A percentile compares a stretch with the other conserved stretches of the same genome.
Conservation (phyloP, 441 rosid species). For the Gossypium laxum region DNA sequence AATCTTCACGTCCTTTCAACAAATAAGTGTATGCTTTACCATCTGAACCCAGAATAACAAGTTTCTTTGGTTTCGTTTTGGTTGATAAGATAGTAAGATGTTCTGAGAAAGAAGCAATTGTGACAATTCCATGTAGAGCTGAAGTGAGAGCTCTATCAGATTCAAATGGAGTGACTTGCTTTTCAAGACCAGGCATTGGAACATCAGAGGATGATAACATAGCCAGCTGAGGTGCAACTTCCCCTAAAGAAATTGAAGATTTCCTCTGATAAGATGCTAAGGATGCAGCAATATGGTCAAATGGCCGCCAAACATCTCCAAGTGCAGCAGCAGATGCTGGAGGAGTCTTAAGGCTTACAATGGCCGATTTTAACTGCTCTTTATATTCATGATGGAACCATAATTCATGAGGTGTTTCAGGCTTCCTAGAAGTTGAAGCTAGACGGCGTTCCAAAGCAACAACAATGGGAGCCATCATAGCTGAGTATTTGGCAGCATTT, state of each 20-base stretch:
- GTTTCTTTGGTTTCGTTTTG: slow-evolving; percentile 94
- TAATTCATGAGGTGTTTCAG: slow-evolving; percentile 89
- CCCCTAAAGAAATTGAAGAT: slow-evolving; percentile 67
- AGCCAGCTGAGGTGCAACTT: slow-evolving; percentile 91
- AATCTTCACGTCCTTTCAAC: slow-evolving; percentile 93
- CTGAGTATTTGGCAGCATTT: slow-evolving; percentile 88
- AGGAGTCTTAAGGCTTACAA: slow-evolving; percentile 70
- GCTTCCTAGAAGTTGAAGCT: slow-evolving; percentile 84
- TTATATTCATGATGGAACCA: slow-evolving; percentile 77
- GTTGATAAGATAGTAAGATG: slow-evolving; percentile 75
- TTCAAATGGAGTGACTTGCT: slow-evolving; percentile 49
- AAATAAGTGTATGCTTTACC: slow-evolving; percentile 80
- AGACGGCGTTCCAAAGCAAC: slow-evolving; percentile 94
- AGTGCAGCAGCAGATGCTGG: slow-evolving; percentile 66
- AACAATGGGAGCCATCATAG: slow-evolving; percentile 96
- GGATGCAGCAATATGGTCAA: slow-evolving; percentile 80
- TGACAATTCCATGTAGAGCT: slow-evolving; percentile 62
- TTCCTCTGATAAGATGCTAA: slow-evolving; percentile 83
- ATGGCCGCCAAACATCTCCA: slow-evolving; percentile 89
- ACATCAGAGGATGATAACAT: slow-evolving; percentile 81
- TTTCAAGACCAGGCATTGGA: slow-evolving; percentile 99
- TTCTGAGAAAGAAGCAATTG: slow-evolving; percentile 69
- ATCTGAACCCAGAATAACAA: slow-evolving; percentile 83
- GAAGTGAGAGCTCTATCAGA: slow-evolving; percentile 38
- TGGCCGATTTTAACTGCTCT: slow-evolving; percentile 65